Evolutionary conservation across 495 filamentous ascomycete species (phyloP).

Genomic region (Penicillium coprophilum): DNA sequence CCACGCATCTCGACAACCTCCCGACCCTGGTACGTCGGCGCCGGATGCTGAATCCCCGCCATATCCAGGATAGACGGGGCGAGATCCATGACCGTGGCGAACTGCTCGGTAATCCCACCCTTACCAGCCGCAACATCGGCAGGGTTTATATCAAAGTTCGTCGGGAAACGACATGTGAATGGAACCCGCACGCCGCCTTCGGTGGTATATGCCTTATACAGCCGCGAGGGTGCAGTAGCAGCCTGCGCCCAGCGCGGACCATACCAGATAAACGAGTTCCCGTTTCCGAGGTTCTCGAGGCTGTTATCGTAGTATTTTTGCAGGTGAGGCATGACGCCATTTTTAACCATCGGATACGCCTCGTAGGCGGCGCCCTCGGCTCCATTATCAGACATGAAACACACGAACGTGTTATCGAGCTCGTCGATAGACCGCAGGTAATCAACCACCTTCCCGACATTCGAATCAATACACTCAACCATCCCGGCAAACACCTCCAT

Average conservation of each 20-base stretch:
- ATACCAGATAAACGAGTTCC: slow-evolving; percentile 65
- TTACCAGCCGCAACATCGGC: slow-evolving; percentile 20
- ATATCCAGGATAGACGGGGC: slow-evolving; percentile 61
- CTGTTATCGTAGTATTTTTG: slow-evolving; percentile 63
- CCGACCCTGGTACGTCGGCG: slow-evolving; percentile 54
- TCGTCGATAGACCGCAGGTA: slow-evolving; percentile 57
- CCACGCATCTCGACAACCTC: slow-evolving; percentile 62
- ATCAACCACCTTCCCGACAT: slow-evolving; percentile 58
- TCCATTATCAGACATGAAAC: slow-evolving; percentile 67
- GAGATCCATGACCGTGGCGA: slow-evolving; percentile 65
- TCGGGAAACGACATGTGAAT: slow-evolving; percentile 53
- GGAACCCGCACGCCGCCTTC: slow-evolving; percentile 62
- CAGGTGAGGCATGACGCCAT: slow-evolving; percentile 52
- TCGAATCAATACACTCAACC: slow-evolving; percentile 62
- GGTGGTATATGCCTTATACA: slow-evolving; percentile 62
- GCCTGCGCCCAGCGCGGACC: slow-evolving; percentile 65
- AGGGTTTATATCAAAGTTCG: slow-evolving; percentile 26
- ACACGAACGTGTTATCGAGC: slow-evolving; percentile 62
- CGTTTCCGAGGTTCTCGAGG: slow-evolving; percentile 60
- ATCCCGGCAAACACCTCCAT: slow-evolving; percentile 67
- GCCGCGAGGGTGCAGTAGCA: slow-evolving; percentile 60
- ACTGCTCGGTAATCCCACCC: slow-evolving; percentile 52
- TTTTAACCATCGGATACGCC: slow-evolving; percentile 56
- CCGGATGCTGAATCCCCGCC: slow-evolving; percentile 59
- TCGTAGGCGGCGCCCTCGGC: slow-evolving; percentile 63